Base-by-base conservation (phyloP, 352 stramenopile genomes). In the Globisporangium iwayamae region DNA sequence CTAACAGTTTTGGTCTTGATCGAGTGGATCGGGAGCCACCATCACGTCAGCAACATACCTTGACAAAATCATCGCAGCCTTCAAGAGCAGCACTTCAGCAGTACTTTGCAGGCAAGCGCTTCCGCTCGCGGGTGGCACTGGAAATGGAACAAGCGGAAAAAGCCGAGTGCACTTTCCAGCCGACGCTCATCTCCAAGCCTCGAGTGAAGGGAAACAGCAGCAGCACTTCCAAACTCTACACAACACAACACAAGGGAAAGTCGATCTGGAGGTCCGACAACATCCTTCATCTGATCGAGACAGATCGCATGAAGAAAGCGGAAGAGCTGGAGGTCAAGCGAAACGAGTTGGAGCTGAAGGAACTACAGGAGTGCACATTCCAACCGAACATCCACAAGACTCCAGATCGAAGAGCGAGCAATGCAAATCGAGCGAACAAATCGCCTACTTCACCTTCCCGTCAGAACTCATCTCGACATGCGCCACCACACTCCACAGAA, bases 281-380 rank as follows among this genome's bases (percentile, higher is more conserved):
- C 25, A 74, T 91, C 25, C 67, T 92, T 22, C 78, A 90, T 47
- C 66, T 78, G 14, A 94, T 92, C 34, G 85, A 94, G 51, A 73
- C 67, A 0, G 69, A 87, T 13, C 81, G 85, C 4, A 63, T 79
- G 55, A 75, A 76, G 34, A 83, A 85, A 46, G 70, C 70, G 8
- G 73, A 90, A 18, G 72, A 79, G 14, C 82, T 94, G 14, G 71
- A 91, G 58, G 69, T 74, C 14, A 86, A 87, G 48, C 70, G 83
- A 10, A 86, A 88, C 45, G 75, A 58, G 0, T 72, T 76, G 16
- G 80, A 91, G 53, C 51, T 92, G 2, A 75, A 78, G 51, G 79
- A 92, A 48, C 67, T 94, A 2, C 66, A 90, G 56, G 81, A 96
- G 57, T 96, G 88, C 51, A 96, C 89, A 4, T 96, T 96, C 38